Percentiles rank a stretch among this genome's conserved stretches.
phyloP scores from a whole-genome alignment of 2,329 filamentous ascomycete species.

The Colletotrichum kahawae region DNA sequence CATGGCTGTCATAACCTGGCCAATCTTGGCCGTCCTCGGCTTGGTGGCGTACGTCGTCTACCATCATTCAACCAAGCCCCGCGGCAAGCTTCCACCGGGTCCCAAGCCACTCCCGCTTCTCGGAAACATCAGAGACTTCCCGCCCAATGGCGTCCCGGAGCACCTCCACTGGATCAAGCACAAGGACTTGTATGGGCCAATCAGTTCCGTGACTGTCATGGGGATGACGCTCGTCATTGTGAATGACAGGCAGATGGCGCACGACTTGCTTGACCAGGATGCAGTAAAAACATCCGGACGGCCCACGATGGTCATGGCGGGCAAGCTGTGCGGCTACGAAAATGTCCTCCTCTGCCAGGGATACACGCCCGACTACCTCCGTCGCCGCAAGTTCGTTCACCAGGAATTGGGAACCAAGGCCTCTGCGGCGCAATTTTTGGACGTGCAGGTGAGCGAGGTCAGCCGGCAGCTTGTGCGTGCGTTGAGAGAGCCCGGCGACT shows the following conservation, averaged over 20 bases:
- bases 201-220: constrained; percentile 44
- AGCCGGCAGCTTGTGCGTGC: constrained; percentile 7
- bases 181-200: constrained; percentile 40
- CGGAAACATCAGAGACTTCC: constrained; percentile 56
- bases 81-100: constrained; percentile 47
- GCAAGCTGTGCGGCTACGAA: constrained; percentile 31
- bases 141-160: constrained; percentile 37
- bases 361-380: constrained; percentile 28
- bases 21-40: not conserved
- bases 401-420: constrained; percentile 32
- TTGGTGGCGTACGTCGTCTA: not conserved
- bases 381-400: constrained; percentile 30
- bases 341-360: constrained; percentile 23
- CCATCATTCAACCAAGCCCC: not conserved
- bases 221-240: constrained; percentile 45
- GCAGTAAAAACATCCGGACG: constrained; percentile 37
- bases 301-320: constrained; percentile 30
- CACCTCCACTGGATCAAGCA: constrained; percentile 46
- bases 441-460: constrained; percentile 12
- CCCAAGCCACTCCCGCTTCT: constrained; percentile 52
- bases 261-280: constrained; percentile 40
- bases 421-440: constrained; percentile 21
- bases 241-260: constrained; percentile 38
- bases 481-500: constrained; percentile 5
- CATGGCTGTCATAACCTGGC: not conserved